Conservation (phyloP, 108 stramenopile genomes). For the Nitzschia sp. region DNA sequence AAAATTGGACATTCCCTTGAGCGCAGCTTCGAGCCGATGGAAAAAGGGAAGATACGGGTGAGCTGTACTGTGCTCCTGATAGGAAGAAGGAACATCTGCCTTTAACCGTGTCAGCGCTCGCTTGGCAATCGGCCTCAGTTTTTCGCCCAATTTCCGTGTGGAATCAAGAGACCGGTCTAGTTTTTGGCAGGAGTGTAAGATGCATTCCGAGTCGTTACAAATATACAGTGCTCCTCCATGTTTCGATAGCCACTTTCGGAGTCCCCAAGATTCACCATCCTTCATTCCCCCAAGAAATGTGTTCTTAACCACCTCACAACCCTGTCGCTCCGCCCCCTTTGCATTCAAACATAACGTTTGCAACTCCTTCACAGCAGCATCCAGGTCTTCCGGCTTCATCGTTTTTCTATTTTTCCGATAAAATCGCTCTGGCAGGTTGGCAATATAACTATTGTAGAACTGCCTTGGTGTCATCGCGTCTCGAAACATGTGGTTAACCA, state of each 20-base stretch:
- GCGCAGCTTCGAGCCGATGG: slow-evolving; percentile 77
- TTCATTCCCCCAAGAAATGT: slow-evolving; percentile 88
- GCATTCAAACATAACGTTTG: slow-evolving; percentile 61
- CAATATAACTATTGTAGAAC: slow-evolving; percentile 64
- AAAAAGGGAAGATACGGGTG: slow-evolving; percentile 92
- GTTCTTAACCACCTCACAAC: slow-evolving; percentile 82
- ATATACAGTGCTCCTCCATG: slow-evolving; percentile 80
- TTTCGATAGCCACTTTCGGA: slow-evolving; percentile 84
- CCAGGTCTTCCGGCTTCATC: slow-evolving; percentile 56
- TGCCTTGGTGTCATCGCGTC: slow-evolving; percentile 67
- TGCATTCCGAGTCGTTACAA: slow-evolving; percentile 83
- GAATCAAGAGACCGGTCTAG: slow-evolving; percentile 49
- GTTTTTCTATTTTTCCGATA: slow-evolving; percentile 53
- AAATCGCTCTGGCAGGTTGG: slow-evolving; percentile 65
- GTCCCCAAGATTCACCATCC: slow-evolving; percentile 88
- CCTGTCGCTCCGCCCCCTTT: slow-evolving; percentile 43
- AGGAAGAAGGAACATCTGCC: slow-evolving; percentile 81
- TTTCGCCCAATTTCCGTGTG: slow-evolving; percentile 61
- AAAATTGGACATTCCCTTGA: slow-evolving; percentile 79
- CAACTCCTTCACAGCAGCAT: slow-evolving; percentile 49
- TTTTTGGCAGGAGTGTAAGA: slow-evolving; percentile 58
- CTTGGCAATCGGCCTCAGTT: slow-evolving; percentile 68
- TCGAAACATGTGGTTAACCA: slow-evolving; percentile 31
- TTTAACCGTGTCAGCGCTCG: slow-evolving; percentile 63
- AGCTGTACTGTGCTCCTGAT: slow-evolving; percentile 81